Conservation (phyloP, 768 basidiomycete species). For the Lactarius psammicola region DNA sequence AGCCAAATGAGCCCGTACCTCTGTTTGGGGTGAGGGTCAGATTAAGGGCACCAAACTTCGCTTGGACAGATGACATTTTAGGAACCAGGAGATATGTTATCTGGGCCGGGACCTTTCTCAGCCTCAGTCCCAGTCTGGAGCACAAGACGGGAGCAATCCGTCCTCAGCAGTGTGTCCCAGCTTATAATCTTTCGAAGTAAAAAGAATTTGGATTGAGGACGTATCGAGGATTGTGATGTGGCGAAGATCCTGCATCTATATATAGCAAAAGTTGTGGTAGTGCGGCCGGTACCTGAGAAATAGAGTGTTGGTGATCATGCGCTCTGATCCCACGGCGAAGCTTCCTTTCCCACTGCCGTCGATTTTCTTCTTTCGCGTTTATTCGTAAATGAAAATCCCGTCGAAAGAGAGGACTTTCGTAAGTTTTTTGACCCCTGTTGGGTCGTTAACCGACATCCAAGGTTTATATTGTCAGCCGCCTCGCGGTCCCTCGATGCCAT, state of each 20-base stretch:
- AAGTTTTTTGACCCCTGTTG: background rate
- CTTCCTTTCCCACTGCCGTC: background rate
- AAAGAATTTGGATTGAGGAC: no score
- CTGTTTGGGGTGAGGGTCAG: background rate
- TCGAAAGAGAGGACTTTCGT: background rate
- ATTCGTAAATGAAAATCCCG: background rate
- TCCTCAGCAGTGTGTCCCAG: background rate
- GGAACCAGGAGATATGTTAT: background rate
- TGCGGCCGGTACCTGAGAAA: background rate
- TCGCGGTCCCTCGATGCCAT: background rate
- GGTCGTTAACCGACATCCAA: background rate
- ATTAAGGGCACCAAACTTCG: background rate
- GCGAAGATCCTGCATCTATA: background rate
- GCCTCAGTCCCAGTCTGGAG: background rate
- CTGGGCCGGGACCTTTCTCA: background rate
- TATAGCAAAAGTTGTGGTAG: background rate
- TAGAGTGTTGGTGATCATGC: background rate
- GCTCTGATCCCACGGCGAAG: background rate
- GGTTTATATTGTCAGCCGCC: background rate
- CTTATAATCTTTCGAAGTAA: no score
- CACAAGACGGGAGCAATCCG: background rate
- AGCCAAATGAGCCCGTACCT: background rate
- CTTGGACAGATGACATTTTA: background rate
- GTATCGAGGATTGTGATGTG: background rate
- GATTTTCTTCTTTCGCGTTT: background rate